Conservation (phyloP, 805 yeast species). For the Brettanomyces custersianus region DNA sequence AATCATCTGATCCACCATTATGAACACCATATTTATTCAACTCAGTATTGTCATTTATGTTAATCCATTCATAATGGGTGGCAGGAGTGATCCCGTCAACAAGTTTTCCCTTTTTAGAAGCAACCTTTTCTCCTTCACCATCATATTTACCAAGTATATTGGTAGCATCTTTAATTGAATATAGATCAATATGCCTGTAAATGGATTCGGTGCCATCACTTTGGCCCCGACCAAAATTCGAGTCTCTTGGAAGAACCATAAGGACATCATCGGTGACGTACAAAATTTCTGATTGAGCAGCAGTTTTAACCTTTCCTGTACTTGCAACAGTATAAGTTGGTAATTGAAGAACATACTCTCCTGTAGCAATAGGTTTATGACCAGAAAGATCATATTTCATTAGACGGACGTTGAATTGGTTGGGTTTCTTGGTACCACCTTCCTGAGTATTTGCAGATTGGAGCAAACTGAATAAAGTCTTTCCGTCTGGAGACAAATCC, state of each 20-base stretch:
- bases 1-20: conserved; percentile 24
- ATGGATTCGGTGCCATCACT: conserved; percentile 16
- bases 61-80: conserved; percentile 19
- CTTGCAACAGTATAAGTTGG: conserved; percentile 19
- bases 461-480: conserved; percentile 16
- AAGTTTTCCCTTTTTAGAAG: conserved; percentile 18
- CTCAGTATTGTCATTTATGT: conserved; percentile 18
- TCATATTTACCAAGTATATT: conserved; percentile 23
- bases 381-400: conserved; percentile 20
- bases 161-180: conserved; percentile 20
- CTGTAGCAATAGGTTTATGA: conserved; percentile 14
- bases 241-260: conserved; percentile 24
- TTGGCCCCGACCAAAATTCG: conserved; percentile 17
- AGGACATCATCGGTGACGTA: conserved; percentile 20
- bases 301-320: conserved; percentile 19
- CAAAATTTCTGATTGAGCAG: conserved; percentile 24
- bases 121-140: conserved; percentile 17
- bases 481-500: conserved; percentile 24
- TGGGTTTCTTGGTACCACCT: conserved; percentile 21
- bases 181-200: conserved; percentile 22
- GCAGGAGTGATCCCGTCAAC: conserved; percentile 18
- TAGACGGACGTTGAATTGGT: conserved; percentile 16
- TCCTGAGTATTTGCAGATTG: conserved; percentile 25
- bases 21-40: conserved; percentile 24
- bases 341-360: conserved; percentile 21